Conservation (phyloP, 768 basidiomycete genomes). For the Termitomyces sp. region DNA sequence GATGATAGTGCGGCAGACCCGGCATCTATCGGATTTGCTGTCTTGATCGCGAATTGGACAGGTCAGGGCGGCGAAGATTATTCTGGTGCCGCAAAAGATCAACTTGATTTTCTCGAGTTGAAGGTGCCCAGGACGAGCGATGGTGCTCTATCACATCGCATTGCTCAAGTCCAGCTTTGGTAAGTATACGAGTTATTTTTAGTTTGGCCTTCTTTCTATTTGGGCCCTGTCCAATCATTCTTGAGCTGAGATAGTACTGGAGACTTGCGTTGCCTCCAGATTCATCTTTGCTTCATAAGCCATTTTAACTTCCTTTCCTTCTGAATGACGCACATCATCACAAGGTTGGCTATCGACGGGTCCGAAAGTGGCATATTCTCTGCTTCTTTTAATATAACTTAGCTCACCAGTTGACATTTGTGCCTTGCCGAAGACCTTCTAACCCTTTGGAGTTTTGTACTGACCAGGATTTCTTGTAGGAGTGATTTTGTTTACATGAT, state of each 20-base stretch:
- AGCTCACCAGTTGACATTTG: background rate
- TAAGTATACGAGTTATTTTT: constrained; percentile 22
- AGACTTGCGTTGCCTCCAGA: background rate
- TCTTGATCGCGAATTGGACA: constrained; percentile 54
- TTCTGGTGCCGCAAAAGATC: constrained; percentile 55
- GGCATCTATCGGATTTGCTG: constrained; percentile 67
- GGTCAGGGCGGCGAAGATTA: constrained; percentile 44
- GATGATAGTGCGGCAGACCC: constrained; percentile 72
- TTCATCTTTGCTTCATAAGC: background rate
- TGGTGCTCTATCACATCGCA: constrained; percentile 80
- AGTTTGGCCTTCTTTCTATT: background rate
- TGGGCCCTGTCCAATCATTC: background rate
- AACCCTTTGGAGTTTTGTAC: background rate
- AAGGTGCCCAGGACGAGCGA: constrained; percentile 57
- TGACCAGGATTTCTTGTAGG: constrained; percentile 32
- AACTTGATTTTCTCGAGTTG: constrained; percentile 57
- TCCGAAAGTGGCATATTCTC: background rate
- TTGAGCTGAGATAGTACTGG: background rate
- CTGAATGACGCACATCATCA: background rate
- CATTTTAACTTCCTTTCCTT: background rate
- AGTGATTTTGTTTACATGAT: constrained; percentile 82
- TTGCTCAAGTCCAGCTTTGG: constrained; percentile 68
- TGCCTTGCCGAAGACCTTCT: background rate
- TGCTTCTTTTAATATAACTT: background rate
- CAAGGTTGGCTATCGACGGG: background rate